Evolutionary conservation across 441 rosid genomes (phyloP), one percentile per base, ranked within the genome.

Genomic region (Populus trichocarpa): DNA sequence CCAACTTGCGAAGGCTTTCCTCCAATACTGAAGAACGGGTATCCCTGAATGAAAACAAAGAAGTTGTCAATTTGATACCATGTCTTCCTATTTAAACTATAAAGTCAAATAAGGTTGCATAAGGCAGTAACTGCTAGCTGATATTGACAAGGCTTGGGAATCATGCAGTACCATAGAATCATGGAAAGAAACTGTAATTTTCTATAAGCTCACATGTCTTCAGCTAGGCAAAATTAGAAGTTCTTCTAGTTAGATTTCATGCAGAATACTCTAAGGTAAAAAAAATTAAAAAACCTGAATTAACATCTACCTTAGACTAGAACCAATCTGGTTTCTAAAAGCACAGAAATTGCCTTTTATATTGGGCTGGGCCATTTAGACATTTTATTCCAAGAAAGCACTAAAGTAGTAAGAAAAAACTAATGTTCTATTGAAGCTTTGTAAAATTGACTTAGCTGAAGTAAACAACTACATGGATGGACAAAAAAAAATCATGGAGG

Each of bases 1-100:
- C 99, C 82, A 96, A 83, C 83, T 92, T 94, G 68, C 74, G 91
- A 53, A 96, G 90, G 83, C 98, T 96, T 88, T 91, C 97, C 85
- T 93, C 98, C 84, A 96, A 77, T 73, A 91, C 93, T 40, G 86
- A 63, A 77, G 97, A 89, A 9, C 98, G 98, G 25, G 96, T 89
- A 69, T 94, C 99, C 87, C 99, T 96, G 81, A 78, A 75, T 26
- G 77, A 68, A 36, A 77, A 16, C 8, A 25, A 76, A 76, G 68
- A 71, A 66, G 14, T 25, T 28, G 28, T 72, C 38, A 42, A 59
- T 40, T 22, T 23, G 36, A 25, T 38, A 73, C 25, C 11, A 67
- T 71, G 18, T 22, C 22, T 11, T 35, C 14, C 25, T 8, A 46
- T 14, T 30, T 5, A 69, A 22, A 50, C 20, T n/a, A 67, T 30